These are phyloP conservation scores for Clonostachys rhizophaga DNA, from an alignment of 2,329 filamentous ascomycete species.

Conservation along the genomic window DNA sequence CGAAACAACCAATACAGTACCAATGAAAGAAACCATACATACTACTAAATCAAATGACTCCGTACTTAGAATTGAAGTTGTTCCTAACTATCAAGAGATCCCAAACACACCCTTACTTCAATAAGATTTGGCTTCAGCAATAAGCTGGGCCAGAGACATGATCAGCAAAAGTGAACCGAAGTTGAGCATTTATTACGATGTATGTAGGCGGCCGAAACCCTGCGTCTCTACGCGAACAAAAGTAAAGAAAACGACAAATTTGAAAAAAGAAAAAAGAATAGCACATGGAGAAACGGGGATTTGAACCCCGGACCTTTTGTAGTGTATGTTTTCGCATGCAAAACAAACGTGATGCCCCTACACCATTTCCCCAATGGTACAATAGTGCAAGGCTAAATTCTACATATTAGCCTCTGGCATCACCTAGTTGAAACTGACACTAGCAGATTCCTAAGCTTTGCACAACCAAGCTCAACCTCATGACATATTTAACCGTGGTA, in stretches of 20 bases:
- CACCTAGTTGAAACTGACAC: background rate
- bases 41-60: too few species aligned
- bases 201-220: too few species aligned
- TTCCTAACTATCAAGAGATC: too few species aligned
- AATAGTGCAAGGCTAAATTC: too few species aligned
- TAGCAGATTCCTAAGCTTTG: background rate
- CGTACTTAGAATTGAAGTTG: too few species aligned
- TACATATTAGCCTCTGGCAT: too few species aligned
- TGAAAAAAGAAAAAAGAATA: constrained; percentile 2
- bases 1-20: too few species aligned
- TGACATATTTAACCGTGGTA: background rate
- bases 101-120: background rate
- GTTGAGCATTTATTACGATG: background rate
- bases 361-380: constrained; percentile 14
- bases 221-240: too few species aligned
- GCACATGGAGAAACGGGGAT: constrained; percentile 18
- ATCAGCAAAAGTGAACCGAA: background rate
- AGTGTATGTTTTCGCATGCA: constrained; percentile 11
- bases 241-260: background rate
- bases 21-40: too few species aligned
- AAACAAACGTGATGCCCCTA: constrained; percentile 18
- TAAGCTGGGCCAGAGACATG: too few species aligned
- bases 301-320: constrained; percentile 21
- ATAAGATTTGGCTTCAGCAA: background rate
- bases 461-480: background rate